Base-by-base conservation (phyloP, 768 basidiomycete species). In the Russula abietina region DNA sequence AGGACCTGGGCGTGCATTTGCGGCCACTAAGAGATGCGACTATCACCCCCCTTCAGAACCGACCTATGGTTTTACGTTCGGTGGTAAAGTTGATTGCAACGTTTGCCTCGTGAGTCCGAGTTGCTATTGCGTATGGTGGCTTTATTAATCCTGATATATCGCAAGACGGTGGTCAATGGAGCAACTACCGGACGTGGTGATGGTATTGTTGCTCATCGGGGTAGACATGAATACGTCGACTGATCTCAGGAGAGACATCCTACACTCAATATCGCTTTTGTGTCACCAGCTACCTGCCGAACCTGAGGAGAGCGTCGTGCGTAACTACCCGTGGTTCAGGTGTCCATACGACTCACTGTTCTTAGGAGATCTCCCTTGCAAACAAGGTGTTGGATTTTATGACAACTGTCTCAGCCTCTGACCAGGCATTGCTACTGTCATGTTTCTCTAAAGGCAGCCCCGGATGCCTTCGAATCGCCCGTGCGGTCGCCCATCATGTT, bases 401-500 rank as follows among this genome's bases (percentile, higher is more conserved):
- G 9, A 72, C 65, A 17, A 69, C 70, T 14, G 72, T 85, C 53
- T 71, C 75, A 11, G 77, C 83, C 11, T 65, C 75, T 54, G 83
- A 85, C 66, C 82, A 84, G 69, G 76, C 78, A 2, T 74, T 75
- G 51, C 66, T 86, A 7, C 55, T 87, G 19, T 78, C 79, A 4
- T 73, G 84, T 55, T 74, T 91, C 24, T 77, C 78, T 9, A 75
- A 75, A 55, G 83, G 83, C 14, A 78, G 81, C 32, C 76, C 77
- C 12, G 77, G 77, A 24, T 76, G 81, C 41, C 75, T 75, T 54
- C 80, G 81, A 16, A 81, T 91, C 51, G 83, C 84, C 19, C 79
- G 81, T 54, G 80, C 78, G 71, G 71, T 88, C 33, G 85, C 87
- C 1, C 77, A 83, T 61, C 71, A 75, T 3, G 70, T 84, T 39